Conservation (phyloP, 2,329 filamentous ascomycete genomes). For the Ophiostoma sp. region DNA sequence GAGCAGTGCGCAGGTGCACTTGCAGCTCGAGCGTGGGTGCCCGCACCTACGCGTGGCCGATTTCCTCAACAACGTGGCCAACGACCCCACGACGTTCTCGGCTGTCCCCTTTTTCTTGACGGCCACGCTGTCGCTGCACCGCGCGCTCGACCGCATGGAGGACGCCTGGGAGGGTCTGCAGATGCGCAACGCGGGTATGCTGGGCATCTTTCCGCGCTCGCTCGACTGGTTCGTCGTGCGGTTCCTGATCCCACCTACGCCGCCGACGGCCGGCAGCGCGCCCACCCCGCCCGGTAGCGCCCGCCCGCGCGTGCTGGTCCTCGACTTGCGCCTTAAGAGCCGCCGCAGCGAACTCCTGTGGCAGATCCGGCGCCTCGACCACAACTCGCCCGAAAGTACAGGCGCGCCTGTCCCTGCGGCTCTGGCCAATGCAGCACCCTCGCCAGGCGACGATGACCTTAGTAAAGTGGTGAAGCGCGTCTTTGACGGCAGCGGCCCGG, state of each 20-base stretch:
- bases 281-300: constrained; percentile 15
- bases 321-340: constrained; percentile 54
- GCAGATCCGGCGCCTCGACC: constrained; percentile 47
- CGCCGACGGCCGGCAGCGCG: constrained; percentile 28
- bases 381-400: constrained; percentile 24
- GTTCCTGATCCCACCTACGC: constrained; percentile 46
- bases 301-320: constrained; percentile 42
- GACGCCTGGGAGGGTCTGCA: constrained; percentile 49
- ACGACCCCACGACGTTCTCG: constrained; percentile 54
- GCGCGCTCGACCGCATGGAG: constrained; percentile 62
- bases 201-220: constrained; percentile 54
- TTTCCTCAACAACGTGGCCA: constrained; percentile 59
- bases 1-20: constrained; percentile 50
- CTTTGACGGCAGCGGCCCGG: constrained; percentile 47
- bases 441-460: constrained; percentile 38
- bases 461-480: constrained; percentile 45
- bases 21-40: constrained; percentile 62
- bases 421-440: neutral
- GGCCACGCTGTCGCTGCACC: constrained; percentile 64
- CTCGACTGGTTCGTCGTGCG: constrained; percentile 60
- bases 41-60: constrained; percentile 67
- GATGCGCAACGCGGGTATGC: constrained; percentile 46
- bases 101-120: constrained; percentile 57
- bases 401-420: neutral
- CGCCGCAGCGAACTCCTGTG: constrained; percentile 53